A percentile compares a stretch with the other conserved stretches of the same genome.
Evolutionary conservation across 2,329 filamentous ascomycete genomes (phyloP).

Genomic region (Atkinsonella hypoxylon): DNA sequence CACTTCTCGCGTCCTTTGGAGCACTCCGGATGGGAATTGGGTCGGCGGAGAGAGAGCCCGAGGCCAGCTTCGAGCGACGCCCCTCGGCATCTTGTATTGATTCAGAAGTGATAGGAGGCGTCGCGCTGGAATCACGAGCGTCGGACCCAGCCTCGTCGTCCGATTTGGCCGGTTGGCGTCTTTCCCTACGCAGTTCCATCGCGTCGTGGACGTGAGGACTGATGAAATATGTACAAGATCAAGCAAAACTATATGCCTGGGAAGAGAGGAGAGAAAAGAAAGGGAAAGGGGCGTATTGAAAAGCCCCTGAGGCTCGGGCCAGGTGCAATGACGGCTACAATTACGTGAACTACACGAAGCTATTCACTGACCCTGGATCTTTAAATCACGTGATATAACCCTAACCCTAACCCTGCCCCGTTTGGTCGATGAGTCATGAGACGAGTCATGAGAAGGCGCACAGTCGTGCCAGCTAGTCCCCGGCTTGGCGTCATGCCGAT

Average conservation of each 20-base stretch:
- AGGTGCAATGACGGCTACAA: not conserved
- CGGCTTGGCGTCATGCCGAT: not conserved
- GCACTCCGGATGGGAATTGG: constrained; percentile 3
- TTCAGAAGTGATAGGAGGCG: not conserved
- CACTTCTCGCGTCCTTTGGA: not conserved
- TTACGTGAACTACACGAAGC: not conserved
- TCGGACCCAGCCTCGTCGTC: not conserved
- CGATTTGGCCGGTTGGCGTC: not conserved
- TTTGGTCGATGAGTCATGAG: not conserved
- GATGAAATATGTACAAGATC: not conserved
- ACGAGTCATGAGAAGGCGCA: not conserved
- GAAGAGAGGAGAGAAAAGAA: not conserved
- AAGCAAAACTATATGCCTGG: not conserved
- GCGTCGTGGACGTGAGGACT: not conserved
- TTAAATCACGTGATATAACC: not conserved
- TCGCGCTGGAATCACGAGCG: no score
- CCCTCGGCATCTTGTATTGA: not conserved
- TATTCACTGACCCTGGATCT: not conserved
- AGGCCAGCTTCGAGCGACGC: not conserved
- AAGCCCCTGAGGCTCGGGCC: not conserved
- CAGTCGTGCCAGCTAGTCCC: not conserved
- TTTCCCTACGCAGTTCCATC: constrained; percentile 1
- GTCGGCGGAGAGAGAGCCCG: not conserved
- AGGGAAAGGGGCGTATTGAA: no score
- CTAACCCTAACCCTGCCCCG: constrained; percentile 3